Evolutionary conservation across 495 filamentous ascomycete genomes (phyloP).

Genomic region (Neurospora sp.): DNA sequence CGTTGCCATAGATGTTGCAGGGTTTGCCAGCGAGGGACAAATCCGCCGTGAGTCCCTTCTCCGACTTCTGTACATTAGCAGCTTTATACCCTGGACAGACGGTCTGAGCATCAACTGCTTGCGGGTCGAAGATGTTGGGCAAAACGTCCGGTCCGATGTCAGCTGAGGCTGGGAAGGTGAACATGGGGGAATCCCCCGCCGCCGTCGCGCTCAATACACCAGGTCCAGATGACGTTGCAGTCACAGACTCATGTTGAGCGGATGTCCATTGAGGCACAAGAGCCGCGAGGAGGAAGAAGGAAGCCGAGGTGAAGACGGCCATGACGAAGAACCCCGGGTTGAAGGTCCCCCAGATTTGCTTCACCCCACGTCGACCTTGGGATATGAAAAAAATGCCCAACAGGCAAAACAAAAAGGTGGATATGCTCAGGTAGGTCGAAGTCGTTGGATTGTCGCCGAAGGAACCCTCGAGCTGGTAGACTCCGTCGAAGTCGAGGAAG

Average conservation of each 20-base stretch:
- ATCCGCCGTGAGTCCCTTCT: conserved; percentile 46
- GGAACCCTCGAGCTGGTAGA: not conserved
- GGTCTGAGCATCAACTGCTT: conserved; percentile 59
- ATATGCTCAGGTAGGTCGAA: not conserved
- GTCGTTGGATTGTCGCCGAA: not conserved
- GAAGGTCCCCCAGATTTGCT: not conserved
- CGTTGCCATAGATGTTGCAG: conserved; percentile 67
- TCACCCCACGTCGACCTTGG: not conserved
- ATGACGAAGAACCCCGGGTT: conserved; percentile 8
- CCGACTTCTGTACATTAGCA: conserved; percentile 43
- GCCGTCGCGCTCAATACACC: not conserved
- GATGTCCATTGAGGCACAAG: not conserved
- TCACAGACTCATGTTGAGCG: not conserved
- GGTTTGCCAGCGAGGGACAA: conserved; percentile 53
- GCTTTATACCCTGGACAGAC: conserved; percentile 70
- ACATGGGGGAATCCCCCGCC: conserved; percentile 7
- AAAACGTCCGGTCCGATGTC: conserved; percentile 49
- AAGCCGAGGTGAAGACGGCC: conserved; percentile 8
- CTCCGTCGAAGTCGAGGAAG: not conserved
- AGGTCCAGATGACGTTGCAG: not conserved
- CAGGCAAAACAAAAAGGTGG: not conserved
- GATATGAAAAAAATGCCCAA: not conserved
- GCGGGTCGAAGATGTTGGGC: conserved; percentile 62
- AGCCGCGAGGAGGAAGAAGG: conserved; percentile 8
- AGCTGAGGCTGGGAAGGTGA: conserved; percentile 41